Evolutionary conservation across 306 rosid species (phyloP), one percentile per base, ranked within the genome.

Genomic region (Quercus robur): DNA sequence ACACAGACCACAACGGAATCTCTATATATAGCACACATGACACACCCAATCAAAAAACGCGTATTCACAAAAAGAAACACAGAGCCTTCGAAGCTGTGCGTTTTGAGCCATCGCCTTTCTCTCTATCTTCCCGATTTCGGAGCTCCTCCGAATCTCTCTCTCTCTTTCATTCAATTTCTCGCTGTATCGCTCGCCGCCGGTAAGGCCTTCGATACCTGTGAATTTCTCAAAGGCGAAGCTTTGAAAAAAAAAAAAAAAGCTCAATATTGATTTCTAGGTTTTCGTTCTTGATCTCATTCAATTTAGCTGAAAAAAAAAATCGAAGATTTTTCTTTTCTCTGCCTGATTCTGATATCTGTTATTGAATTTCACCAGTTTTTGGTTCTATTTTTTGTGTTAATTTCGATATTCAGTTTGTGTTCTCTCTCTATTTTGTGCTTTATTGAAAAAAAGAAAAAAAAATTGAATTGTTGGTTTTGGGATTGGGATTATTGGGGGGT

Each of bases 191-290:
- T 49, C 54, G 14, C 77, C 57, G 79, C 89, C 84, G 97, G 95
- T 90, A 90, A 92, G 97, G 89, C 93, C 75, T 78, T 81, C 80
- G 89, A 62, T 76, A 74, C 88, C 92, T 90, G 85, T 87, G 94
- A 87, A 71, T 62, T 70, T 83, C 38, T 55, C 81, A 70, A 58
- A 58, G 84, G 51, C 71, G 90, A 81, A 21, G 68, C 83, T 81
- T 41, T 41, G 11, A 41, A 41, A 41, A 35, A 35, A 35, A 35
- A 73, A 75, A 9, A 71, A 78, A 14, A 31, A 30, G 17, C 4
- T 0, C 23, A 35, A 17, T 11, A 73, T 62, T 70, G 83, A 81
- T 73, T 84, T 81, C 86, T 87, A 78, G 92, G 89, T 90, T 87
- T 87, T 82, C 79, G 63, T 38, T 71, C 70, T 56, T 71, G 75